Percentiles rank a stretch among this genome's conserved stretches.
These are phyloP conservation scores for Acidomyces sp. DNA, from an alignment of 495 filamentous ascomycete genomes.

Conservation along the genomic window DNA sequence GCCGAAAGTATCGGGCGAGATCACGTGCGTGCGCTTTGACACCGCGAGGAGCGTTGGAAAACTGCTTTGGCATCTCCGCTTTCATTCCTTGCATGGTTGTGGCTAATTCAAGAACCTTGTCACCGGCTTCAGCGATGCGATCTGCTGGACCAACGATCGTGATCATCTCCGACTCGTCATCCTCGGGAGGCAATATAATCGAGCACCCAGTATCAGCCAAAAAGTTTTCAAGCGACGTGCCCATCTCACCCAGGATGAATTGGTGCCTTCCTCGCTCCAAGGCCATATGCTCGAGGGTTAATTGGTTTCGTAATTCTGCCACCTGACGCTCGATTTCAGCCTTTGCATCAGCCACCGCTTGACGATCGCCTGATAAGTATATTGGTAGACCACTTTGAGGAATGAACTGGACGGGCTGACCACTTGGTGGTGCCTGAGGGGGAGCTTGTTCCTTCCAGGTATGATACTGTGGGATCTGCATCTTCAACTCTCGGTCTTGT, in stretches of 20 bases:
- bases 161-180: conserved; percentile 63
- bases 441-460: conserved; percentile 57
- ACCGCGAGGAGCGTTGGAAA: conserved; percentile 57
- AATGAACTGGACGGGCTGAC: conserved; percentile 51
- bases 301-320: conserved; percentile 51
- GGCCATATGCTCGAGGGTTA: conserved; percentile 58
- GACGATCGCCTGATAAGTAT: conserved; percentile 71
- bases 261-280: conserved; percentile 73
- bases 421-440: conserved; percentile 48
- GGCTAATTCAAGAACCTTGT: conserved; percentile 70
- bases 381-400: conserved; percentile 59
- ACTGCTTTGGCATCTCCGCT: conserved; percentile 64
- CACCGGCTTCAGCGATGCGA: conserved; percentile 55
- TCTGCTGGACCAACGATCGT: conserved; percentile 71
- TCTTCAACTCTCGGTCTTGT: conserved; percentile 52
- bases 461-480: conserved; percentile 69
- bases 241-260: conserved; percentile 76
- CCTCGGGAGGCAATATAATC: conserved; percentile 60
- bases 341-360: conserved; percentile 64
- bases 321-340: conserved; percentile 66
- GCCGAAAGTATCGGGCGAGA: conserved; percentile 67
- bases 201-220: conserved; percentile 81
- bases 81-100: conserved; percentile 65
- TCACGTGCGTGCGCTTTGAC: conserved; percentile 66
- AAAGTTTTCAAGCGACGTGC: conserved; percentile 68